A percentile compares a stretch with the other conserved stretches of the same genome.
Evolutionary conservation across 2,329 filamentous ascomycete genomes (phyloP).

Genomic region (Lachnum nothofagi): DNA sequence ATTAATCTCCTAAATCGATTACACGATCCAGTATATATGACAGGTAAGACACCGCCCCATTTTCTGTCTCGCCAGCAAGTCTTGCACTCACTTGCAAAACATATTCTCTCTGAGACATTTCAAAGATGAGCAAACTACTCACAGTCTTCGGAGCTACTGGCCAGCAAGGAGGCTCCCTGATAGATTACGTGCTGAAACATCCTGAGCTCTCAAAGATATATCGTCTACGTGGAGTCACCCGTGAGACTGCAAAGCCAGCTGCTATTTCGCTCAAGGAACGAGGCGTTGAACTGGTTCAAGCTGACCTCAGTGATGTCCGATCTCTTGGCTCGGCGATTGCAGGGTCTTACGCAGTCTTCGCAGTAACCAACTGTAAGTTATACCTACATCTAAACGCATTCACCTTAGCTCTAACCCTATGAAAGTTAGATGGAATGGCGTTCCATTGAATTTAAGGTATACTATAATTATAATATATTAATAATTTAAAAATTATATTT

Average conservation of each 20-base stretch:
- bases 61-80: too few relatives aligned
- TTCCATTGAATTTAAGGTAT: too few relatives aligned
- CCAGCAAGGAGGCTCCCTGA: constrained; percentile 46
- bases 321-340: constrained; percentile 40
- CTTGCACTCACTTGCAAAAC: not conserved
- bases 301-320: constrained; percentile 40
- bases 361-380: constrained; percentile 42
- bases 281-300: constrained; percentile 38
- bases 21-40: too few relatives aligned
- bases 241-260: constrained; percentile 21
- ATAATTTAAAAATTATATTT: too few relatives aligned
- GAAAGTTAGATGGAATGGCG: too few relatives aligned
- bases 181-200: constrained; percentile 42
- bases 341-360: constrained; percentile 45
- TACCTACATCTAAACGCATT: not conserved
- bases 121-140: constrained; percentile 34
- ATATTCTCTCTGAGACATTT: not conserved
- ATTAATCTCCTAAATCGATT: too few relatives aligned
- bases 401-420: too few relatives aligned
- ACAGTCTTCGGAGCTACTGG: constrained; percentile 49
- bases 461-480: too few relatives aligned
- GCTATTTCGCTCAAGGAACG: constrained; percentile 30
- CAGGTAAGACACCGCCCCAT: too few relatives aligned
- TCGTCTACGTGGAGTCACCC: constrained; percentile 46
- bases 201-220: constrained; percentile 41